Evolutionary conservation across 176 grass and related monocot species (phyloP).

Genomic region (Miscanthus lutarioriparius): DNA sequence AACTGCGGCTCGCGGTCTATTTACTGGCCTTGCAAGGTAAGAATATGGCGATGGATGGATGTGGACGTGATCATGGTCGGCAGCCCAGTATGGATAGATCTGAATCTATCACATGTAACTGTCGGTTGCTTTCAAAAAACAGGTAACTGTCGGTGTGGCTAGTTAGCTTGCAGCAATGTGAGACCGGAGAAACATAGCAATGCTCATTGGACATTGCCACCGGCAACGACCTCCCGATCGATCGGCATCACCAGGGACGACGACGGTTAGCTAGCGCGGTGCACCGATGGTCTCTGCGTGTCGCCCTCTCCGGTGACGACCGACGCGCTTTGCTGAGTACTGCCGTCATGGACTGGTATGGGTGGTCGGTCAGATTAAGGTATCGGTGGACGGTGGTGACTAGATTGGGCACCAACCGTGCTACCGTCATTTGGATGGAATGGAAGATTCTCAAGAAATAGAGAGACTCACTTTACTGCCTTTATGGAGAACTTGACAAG

Average conservation of each 20-base stretch:
- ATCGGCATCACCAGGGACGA: background rate
- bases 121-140: no score
- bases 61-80: conserved; percentile 27
- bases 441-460: background rate
- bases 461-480: background rate
- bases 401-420: background rate
- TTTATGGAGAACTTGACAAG: background rate
- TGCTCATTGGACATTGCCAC: background rate
- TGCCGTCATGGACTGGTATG: background rate
- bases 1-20: background rate
- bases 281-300: background rate
- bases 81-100: background rate
- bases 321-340: background rate
- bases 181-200: background rate
- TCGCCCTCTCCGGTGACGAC: background rate
- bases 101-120: background rate
- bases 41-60: background rate
- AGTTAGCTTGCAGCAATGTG: background rate
- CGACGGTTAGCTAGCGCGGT: background rate
- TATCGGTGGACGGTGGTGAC: background rate
- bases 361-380: background rate
- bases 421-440: background rate
- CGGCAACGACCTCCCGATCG: background rate
- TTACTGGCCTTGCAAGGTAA: conserved; percentile 13
- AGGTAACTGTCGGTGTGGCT: background rate